A percentile compares a stretch with the other conserved stretches of the same genome.
These are phyloP conservation scores for Gossypium davidsonii DNA, from an alignment of 441 rosid genomes.

Conservation along the genomic window DNA sequence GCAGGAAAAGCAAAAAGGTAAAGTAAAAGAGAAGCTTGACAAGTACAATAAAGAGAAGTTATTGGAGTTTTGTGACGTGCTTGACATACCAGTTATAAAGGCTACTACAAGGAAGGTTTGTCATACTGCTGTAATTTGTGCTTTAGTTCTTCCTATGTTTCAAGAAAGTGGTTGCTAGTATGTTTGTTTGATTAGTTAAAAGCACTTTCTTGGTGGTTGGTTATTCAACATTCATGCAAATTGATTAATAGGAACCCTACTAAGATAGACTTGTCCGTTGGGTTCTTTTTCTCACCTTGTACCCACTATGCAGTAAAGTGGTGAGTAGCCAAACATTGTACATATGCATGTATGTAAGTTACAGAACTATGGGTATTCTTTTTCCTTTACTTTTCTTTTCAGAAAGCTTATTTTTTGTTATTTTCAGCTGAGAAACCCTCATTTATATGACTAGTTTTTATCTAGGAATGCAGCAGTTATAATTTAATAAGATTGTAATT, in stretches of 20 bases:
- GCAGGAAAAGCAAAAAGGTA: slow-evolving; percentile 81
- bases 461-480: neutral
- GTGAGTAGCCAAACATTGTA: neutral
- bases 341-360: neutral
- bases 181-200: neutral
- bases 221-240: slow-evolving; percentile 5
- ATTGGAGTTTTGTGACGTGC: slow-evolving; percentile 70
- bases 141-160: neutral
- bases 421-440: neutral
- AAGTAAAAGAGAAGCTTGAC: slow-evolving; percentile 80
- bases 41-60: slow-evolving; percentile 82
- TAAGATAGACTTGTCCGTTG: neutral
- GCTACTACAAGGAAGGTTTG: slow-evolving; percentile 70
- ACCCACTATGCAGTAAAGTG: neutral
- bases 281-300: neutral
- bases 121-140: slow-evolving; percentile 2
- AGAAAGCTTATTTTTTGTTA: neutral
- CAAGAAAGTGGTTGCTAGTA: neutral
- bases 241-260: neutral
- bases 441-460: neutral
- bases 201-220: neutral
- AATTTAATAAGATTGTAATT: neutral
- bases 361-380: neutral
- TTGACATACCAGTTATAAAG: slow-evolving; percentile 62
- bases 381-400: neutral